These are phyloP conservation scores for Cryptosporidium meleagridis DNA, from an alignment of 169 alveolate species.

Conservation along the genomic window DNA sequence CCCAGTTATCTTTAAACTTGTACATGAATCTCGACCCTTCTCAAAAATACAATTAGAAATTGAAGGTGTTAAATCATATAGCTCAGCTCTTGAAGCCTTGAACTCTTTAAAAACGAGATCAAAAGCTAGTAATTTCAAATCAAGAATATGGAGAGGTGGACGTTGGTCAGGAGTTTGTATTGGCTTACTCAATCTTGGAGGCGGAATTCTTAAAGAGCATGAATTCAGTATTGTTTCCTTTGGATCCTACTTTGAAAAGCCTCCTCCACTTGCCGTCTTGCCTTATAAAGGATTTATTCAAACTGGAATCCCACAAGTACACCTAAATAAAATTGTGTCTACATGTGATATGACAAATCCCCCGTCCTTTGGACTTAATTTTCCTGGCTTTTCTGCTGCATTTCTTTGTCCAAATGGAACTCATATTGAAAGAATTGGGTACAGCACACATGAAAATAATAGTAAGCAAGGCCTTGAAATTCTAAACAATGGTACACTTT, in stretches of 20 bases:
- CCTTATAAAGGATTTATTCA: slow-evolving; percentile 54
- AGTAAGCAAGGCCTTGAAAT: slow-evolving; percentile 26
- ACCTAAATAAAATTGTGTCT: slow-evolving; percentile 35
- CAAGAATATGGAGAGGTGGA: slow-evolving; percentile 70
- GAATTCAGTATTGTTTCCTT: slow-evolving; percentile 68
- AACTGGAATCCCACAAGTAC: slow-evolving; percentile 66
- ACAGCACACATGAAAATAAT: slow-evolving; percentile 31
- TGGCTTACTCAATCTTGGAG: slow-evolving; percentile 51
- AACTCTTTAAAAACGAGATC: slow-evolving; percentile 3
- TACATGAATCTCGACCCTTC: slow-evolving; percentile 56
- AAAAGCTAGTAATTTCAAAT: background rate
- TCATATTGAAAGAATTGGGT: slow-evolving; percentile 66
- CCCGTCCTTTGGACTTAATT: slow-evolving; percentile 34
- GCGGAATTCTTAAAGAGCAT: slow-evolving; percentile 22
- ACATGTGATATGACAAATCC: slow-evolving; percentile 59
- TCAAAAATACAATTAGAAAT: slow-evolving; percentile 33
- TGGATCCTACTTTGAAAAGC: slow-evolving; percentile 59
- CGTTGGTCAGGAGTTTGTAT: slow-evolving; percentile 65
- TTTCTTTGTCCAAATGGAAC: slow-evolving; percentile 74
- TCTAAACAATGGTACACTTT: slow-evolving; percentile 27
- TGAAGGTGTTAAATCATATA: slow-evolving; percentile 16
- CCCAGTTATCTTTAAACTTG: slow-evolving; percentile 37
- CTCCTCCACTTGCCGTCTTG: slow-evolving; percentile 40
- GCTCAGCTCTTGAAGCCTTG: slow-evolving; percentile 58
- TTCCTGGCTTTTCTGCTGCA: slow-evolving; percentile 66